phyloP scores from a whole-genome alignment of 495 filamentous ascomycete genomes.

The Penicillium herquei region DNA sequence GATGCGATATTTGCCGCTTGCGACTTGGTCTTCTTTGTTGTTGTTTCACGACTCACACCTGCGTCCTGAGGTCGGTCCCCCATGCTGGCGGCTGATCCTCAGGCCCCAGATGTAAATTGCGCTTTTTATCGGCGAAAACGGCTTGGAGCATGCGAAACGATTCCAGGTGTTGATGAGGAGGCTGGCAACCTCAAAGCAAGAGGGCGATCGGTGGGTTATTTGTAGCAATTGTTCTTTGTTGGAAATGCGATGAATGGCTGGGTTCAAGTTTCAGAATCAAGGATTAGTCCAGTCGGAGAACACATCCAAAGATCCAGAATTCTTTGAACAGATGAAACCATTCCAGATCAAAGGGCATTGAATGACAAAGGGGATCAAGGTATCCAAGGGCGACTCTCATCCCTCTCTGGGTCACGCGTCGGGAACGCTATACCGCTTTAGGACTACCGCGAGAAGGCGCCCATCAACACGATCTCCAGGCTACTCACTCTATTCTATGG shows the following conservation, averaged over 20 bases:
- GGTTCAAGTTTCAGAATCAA: neutral
- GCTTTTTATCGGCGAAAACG: neutral
- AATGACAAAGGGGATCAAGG: constrained; percentile 17
- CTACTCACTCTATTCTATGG: too few relatives aligned
- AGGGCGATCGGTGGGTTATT: neutral
- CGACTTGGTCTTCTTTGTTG: constrained; percentile 7
- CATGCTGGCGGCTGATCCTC: constrained; percentile 19
- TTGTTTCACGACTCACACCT: constrained; percentile 6
- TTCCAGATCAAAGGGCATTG: constrained; percentile 20
- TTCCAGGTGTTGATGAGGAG: neutral
- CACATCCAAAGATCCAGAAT: too few relatives aligned
- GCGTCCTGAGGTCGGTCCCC: constrained; percentile 24
- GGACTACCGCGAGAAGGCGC: neutral
- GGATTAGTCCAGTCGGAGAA: too few relatives aligned
- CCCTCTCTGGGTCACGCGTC: constrained; percentile 43
- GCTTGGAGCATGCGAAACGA: constrained; percentile 14
- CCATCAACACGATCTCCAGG: too few relatives aligned
- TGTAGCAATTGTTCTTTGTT: constrained; percentile 1
- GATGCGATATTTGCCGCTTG: constrained; percentile 35
- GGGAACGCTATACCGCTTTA: constrained; percentile 37
- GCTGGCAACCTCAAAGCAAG: neutral
- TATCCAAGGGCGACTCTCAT: constrained; percentile 32
- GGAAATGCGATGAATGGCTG: neutral
- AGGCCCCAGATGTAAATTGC: constrained; percentile 14
- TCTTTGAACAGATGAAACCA: too few relatives aligned